phyloP scores from a whole-genome alignment of 2,329 filamentous ascomycete species.

The Daldinia sp. region DNA sequence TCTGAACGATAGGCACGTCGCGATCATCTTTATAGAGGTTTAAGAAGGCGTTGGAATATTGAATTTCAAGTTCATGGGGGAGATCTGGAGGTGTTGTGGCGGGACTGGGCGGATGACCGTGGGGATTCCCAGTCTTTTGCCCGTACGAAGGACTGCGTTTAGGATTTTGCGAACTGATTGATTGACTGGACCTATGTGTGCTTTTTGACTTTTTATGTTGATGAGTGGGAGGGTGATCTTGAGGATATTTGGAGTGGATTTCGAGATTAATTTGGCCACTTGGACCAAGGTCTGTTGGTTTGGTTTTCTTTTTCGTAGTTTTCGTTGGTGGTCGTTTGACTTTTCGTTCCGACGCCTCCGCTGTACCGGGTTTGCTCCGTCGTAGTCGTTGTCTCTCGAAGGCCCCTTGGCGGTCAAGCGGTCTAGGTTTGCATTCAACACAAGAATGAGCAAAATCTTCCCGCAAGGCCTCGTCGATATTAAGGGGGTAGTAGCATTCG shows the following conservation, averaged over 20 bases:
- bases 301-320: conserved; percentile 88
- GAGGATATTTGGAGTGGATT: conserved; percentile 64
- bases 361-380: conserved; percentile 59
- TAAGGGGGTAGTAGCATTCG: conserved; percentile 88
- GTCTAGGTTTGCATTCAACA: conserved; percentile 85
- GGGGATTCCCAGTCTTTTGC: conserved; percentile 70
- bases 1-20: conserved; percentile 70
- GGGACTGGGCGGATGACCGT: conserved; percentile 76
- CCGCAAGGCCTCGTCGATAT: conserved; percentile 77
- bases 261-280: conserved; percentile 74
- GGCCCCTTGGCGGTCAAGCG: conserved; percentile 79
- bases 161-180: conserved; percentile 75
- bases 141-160: conserved; percentile 74
- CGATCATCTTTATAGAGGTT: conserved; percentile 74
- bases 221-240: conserved; percentile 62
- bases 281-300: conserved; percentile 74
- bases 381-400: conserved; percentile 76
- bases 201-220: conserved; percentile 83
- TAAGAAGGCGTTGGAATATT: conserved; percentile 82
- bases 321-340: conserved; percentile 81
- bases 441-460: conserved; percentile 85
- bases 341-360: conserved; percentile 73
- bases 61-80: conserved; percentile 71
- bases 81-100: conserved; percentile 79
- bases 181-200: conserved; percentile 83